Base-by-base conservation (phyloP, 495 filamentous ascomycete species). In the Penicilliopsis zonata region DNA sequence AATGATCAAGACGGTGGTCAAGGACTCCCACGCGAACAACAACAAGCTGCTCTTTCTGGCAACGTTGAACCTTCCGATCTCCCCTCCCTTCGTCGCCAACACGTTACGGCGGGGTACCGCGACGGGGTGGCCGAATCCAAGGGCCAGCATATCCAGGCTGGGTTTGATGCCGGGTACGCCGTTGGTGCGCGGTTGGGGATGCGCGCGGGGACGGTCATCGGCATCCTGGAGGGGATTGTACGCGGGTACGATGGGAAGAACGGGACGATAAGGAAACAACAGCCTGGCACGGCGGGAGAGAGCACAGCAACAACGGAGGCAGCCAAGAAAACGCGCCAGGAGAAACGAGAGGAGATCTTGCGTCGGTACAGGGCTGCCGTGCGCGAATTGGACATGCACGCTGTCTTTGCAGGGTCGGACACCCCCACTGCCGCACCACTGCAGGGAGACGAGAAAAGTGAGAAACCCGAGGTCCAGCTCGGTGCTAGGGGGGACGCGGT, bases 91-190 rank as follows among this genome's bases (percentile, higher is more conserved):
- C 74, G 74, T 37, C 61, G 69, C 25, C 74, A 74, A 37, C 87
- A 95, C 53, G 67, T 71, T 20, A 94, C 77, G 5, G 74, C 80
- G n/a, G 88, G 90, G 30, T 96, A 95, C 57, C 78, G 88, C 36
- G 83, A 88, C 38, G 88, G 90, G 36, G 74, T 95, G 38, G 63
- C 80, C 3, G 44, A 49, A 3, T 79, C 78, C 13, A 95, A 94
- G 52, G 57, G 63, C 9, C 42, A 63, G 30, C 70, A 69, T 38
- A 68, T 92, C 9, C 88, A 96, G 48, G 52, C 55, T 12, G 88
- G 90, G 5, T 95, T 96, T 47, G 90, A 96, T 50, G 80, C 86
- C 34, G 87, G 86, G 0, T 96, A 81, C 38, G 52, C 65, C 1
- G 63, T 94, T 2, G 90, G 88, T 19, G 86, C 83, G 2, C 67